Evolutionary conservation across 2,329 filamentous ascomycete genomes (phyloP).

Genomic region (Neofusicoccum kwambonambiense): DNA sequence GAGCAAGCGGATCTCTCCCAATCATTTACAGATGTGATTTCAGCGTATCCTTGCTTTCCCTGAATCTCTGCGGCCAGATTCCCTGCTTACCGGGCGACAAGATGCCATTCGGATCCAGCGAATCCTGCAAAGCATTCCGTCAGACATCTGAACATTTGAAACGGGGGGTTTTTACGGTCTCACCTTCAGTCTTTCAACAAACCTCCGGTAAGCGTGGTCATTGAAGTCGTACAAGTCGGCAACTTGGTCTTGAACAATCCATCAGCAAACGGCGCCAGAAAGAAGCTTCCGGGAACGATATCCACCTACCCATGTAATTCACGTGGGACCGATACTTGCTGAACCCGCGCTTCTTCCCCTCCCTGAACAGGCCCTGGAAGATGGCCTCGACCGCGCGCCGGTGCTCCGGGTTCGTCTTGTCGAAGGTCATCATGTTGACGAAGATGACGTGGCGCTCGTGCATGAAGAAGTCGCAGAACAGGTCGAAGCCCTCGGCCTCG

Average conservation of each 20-base stretch:
- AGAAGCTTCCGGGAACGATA: too few relatives aligned
- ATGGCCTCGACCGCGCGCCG: constrained; percentile 25
- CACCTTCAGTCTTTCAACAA: constrained; percentile 42
- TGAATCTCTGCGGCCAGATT: constrained; percentile 23
- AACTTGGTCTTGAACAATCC: constrained; percentile 32
- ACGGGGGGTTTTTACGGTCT: neutral
- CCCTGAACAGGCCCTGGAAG: constrained; percentile 34
- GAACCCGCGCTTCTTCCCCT: constrained; percentile 42
- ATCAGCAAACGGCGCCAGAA: neutral
- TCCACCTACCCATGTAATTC: constrained; percentile 41
- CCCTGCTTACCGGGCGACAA: constrained; percentile 27
- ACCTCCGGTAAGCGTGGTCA: constrained; percentile 42
- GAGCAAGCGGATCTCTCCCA: too few relatives aligned
- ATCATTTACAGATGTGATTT: neutral
- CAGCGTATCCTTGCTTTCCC: constrained; percentile 20
- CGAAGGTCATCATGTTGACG: constrained; percentile 33
- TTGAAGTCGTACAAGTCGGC: constrained; percentile 48
- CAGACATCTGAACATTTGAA: neutral
- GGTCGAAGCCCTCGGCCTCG: constrained; percentile 24
- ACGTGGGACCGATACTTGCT: constrained; percentile 51
- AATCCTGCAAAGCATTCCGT: constrained; percentile 31
- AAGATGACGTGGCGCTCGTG: constrained; percentile 46
- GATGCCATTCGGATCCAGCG: constrained; percentile 42
- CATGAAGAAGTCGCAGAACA: constrained; percentile 27
- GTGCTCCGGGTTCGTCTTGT: constrained; percentile 26